Conservation (phyloP, 1,284 basidiomycete genomes). For the Cryptococcus floricola region DNA sequence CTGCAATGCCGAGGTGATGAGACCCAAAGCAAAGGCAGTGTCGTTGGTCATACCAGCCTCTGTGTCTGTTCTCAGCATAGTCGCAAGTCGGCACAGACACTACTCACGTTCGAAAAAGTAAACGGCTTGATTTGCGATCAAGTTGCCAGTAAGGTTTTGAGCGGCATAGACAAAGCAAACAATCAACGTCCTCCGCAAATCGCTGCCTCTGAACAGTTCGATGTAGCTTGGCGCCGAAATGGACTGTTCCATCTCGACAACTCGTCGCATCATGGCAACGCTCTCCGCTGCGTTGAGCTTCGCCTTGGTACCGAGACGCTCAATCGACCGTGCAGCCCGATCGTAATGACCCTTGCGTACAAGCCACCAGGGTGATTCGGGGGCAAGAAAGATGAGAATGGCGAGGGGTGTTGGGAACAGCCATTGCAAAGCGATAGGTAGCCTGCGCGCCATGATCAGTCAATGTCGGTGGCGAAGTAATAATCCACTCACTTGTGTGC, state of each 20-base stretch:
- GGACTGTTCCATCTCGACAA: conserved; percentile 20
- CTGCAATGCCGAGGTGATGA: conserved; percentile 38
- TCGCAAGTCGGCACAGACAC: background rate
- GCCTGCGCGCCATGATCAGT: conserved; percentile 11
- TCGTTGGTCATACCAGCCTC: conserved; percentile 39
- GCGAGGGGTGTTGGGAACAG: conserved; percentile 38
- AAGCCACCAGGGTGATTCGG: conserved; percentile 14
- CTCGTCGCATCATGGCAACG: conserved; percentile 34
- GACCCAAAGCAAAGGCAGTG: conserved; percentile 32
- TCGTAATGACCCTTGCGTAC: conserved; percentile 50
- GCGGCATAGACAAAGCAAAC: conserved; percentile 43
- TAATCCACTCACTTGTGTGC: conserved; percentile 26
- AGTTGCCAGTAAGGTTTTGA: conserved; percentile 42
- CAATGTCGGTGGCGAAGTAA: background rate
- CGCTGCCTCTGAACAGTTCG: conserved; percentile 49
- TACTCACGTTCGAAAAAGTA: conserved; percentile 38
- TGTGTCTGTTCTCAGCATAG: conserved; percentile 8
- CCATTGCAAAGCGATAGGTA: conserved; percentile 37
- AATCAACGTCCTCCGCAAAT: conserved; percentile 50
- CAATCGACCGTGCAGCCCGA: conserved; percentile 39
- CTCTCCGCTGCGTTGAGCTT: conserved; percentile 16
- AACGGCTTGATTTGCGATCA: conserved; percentile 38
- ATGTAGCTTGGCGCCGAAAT: conserved; percentile 27
- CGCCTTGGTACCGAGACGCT: conserved; percentile 23
- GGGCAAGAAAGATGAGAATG: conserved; percentile 31